Evolutionary conservation across 768 basidiomycete species (phyloP).

Genomic region (Tephrocybe sp.): DNA sequence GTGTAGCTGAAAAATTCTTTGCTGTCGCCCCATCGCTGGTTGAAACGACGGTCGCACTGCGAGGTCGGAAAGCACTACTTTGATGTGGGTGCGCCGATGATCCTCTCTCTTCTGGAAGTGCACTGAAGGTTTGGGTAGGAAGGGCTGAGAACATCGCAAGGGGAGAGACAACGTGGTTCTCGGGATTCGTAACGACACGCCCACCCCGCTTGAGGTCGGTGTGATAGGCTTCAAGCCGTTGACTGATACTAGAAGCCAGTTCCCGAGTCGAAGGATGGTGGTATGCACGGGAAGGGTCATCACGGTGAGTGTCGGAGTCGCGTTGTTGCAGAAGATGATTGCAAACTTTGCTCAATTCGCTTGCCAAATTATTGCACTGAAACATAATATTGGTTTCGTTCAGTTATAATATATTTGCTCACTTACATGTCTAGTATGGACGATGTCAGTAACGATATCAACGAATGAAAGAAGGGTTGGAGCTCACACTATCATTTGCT

Average conservation of each 20-base stretch:
- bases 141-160: slow-evolving; percentile 32
- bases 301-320: not conserved
- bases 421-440: slow-evolving; percentile 30
- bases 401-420: not conserved
- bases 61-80: slow-evolving; percentile 9
- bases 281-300: not conserved
- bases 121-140: slow-evolving; percentile 23
- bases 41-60: slow-evolving; percentile 5
- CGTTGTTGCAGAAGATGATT: not conserved
- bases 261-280: slow-evolving; percentile 6
- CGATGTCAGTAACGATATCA: slow-evolving; percentile 2
- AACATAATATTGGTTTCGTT: slow-evolving; percentile 5
- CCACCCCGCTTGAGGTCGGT: slow-evolving; percentile 33
- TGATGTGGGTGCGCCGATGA: slow-evolving; percentile 1
- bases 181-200: slow-evolving; percentile 30
- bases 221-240: slow-evolving; percentile 23
- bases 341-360: slow-evolving; percentile 28
- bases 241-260: slow-evolving; percentile 9
- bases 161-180: slow-evolving; percentile 39
- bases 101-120: slow-evolving; percentile 34
- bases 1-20: not conserved
- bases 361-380: slow-evolving; percentile 33
- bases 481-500: slow-evolving; percentile 38
- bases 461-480: not conserved
- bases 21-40: not conserved